Evolutionary conservation across 192 early-diverging fungal species (phyloP), one percentile per base, ranked within the genome.

Genomic region (Rhizophagus prolifer): DNA sequence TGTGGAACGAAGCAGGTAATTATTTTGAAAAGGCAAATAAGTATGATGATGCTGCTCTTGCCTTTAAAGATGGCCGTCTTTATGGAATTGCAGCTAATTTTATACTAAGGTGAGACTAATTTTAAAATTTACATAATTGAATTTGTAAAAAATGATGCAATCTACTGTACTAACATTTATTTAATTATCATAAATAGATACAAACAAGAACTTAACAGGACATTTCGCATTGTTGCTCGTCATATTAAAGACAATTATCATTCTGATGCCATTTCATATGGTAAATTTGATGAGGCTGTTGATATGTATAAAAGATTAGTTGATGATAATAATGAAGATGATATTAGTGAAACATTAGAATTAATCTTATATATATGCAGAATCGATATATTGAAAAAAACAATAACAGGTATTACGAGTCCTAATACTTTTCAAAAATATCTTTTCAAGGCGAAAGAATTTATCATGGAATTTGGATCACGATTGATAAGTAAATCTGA

Each of bases 11-110:
- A 4, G 73, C 73, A 1, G 73, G 58, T 30, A 7, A 63, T 1
- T 41, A 26, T 63, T 75, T 26, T 23, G 60, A 64, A 75, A 75
- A 46, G 26, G 73, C 60, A 44, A 46, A 64, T 1, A 75, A 75
- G 41, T 75, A 75, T 26, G 23, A 34, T 63, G 41, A 75, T 7
- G 73, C 73, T 7, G 31, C 30, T 41, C 3, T 19, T 13, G 73
- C 73, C 28, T 73, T 60, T 73, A 73, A 58, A 61, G 23, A 60
- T n/a, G 58, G 58, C 44, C 28, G 58, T 1, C 16, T 2, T 60
- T 73, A 61, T 73, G 58, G 61, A 23, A 44, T 5, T n/a, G 73
- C 41, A 61, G 36, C 63, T 14, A 12, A 44, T 38, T 75, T 75
- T 21, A 63, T 75, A 60, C 36, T 63, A 46, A 75, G 61, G 73